Evolutionary conservation across 2,329 filamentous ascomycete genomes (phyloP), one percentile per base, ranked within the genome.

Genomic region (Mycosphaerella sp.): DNA sequence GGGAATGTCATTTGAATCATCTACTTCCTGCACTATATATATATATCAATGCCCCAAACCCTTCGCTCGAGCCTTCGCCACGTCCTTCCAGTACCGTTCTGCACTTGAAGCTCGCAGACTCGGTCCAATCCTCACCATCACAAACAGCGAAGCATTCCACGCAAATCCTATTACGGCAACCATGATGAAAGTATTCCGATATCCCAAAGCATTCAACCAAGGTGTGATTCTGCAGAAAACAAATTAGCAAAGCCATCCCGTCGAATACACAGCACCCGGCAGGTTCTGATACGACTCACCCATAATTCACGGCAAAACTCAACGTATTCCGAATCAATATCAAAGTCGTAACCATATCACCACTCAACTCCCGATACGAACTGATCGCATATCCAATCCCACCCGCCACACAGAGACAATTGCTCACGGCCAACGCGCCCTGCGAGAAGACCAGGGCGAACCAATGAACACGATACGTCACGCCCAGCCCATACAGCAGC

Each of bases 261-360:
- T 35, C 14, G 5, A n/a, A n/a, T n/a, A n/a, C n/a, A 16, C 35
- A 37, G 35, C 12, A 37, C 14, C 14, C 6, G 35, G n/a, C n/a
- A n/a, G n/a, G n/a, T n/a, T n/a, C n/a, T n/a, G 13, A 6, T 6
- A 16, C 13, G 17, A 52, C 49, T 12, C 27, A 53, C 56, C 76
- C 75, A 62, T 80, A 79, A 27, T 59, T 59, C 41, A 75, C 70
- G 0, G 70, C 73, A 56, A 75, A 75, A 0, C 68, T 70, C 68
- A 75, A 71, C 1, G 73, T 74, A 52, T 75, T 75, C 5, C 73
- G 65, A 12, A 75, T 70, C 37, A 74, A 49, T 39, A 76, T 75
- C n/a, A 73, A 65, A 17, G 67, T 72, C 4, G 72, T 70, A 59
- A 74, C 70, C 40, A 72, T 68, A 52, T 73, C 70, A 0, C 71